Evolutionary conservation across 805 yeast genomes (phyloP).

Genomic region (Candida boidinii): DNA sequence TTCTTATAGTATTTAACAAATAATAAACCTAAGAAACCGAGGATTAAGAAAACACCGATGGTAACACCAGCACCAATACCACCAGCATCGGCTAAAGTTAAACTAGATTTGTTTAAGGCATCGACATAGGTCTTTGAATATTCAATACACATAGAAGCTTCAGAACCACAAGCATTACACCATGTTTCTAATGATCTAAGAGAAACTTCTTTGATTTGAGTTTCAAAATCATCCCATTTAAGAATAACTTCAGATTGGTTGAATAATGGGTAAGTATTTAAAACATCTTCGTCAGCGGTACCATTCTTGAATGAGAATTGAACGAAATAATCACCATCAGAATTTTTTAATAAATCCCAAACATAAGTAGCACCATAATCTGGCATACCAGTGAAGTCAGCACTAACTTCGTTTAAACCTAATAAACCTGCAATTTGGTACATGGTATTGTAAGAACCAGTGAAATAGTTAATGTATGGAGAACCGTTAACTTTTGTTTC

Average conservation of each 20-base stretch:
- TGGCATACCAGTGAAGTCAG: slow-evolving; percentile 37
- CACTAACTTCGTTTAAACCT: slow-evolving; percentile 24
- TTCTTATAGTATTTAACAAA: slow-evolving; percentile 9
- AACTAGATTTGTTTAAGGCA: slow-evolving; percentile 20
- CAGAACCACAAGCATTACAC: slow-evolving; percentile 31
- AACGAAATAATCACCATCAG: slow-evolving; percentile 23
- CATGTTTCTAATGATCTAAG: slow-evolving; percentile 23
- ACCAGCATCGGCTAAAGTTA: slow-evolving; percentile 35
- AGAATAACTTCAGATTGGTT: slow-evolving; percentile 22
- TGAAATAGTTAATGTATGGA: slow-evolving; percentile 32
- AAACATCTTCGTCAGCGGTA: slow-evolving; percentile 25
- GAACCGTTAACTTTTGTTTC: slow-evolving; percentile 24
- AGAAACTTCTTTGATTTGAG: slow-evolving; percentile 17
- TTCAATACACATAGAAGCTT: slow-evolving; percentile 25
- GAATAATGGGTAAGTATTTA: slow-evolving; percentile 30
- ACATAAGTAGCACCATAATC: slow-evolving; percentile 36
- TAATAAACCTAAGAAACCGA: slow-evolving; percentile 22
- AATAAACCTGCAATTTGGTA: slow-evolving; percentile 29
- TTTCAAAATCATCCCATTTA: slow-evolving; percentile 28
- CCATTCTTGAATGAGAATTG: slow-evolving; percentile 40
- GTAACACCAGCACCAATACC: slow-evolving; percentile 50
- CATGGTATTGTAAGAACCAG: slow-evolving; percentile 38
- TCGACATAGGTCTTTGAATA: slow-evolving; percentile 22
- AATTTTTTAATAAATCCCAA: slow-evolving; percentile 31
- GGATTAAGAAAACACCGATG: slow-evolving; percentile 29